phyloP scores from a whole-genome alignment of 805 yeast species.

The Hemisphaericaspora nanyangensis region DNA sequence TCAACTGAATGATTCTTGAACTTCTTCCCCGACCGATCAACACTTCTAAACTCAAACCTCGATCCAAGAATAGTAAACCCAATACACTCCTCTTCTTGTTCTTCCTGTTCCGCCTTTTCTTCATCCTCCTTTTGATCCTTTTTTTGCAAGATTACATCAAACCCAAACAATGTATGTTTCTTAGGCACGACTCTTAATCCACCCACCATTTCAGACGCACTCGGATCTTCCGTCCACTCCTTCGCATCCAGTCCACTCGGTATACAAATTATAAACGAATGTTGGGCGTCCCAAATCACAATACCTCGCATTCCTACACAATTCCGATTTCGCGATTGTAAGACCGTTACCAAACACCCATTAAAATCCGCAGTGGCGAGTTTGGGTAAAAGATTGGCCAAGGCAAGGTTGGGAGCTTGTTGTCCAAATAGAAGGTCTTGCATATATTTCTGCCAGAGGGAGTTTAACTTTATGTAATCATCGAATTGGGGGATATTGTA shows the following conservation, averaged over 20 bases:
- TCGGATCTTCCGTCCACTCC: slow-evolving; percentile 31
- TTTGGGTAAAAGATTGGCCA: slow-evolving; percentile 43
- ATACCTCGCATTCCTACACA: slow-evolving; percentile 67
- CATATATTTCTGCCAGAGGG: slow-evolving; percentile 74
- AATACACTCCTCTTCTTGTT: slow-evolving; percentile 30
- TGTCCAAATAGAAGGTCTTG: slow-evolving; percentile 49
- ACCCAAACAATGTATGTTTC: slow-evolving; percentile 57
- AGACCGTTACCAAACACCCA: slow-evolving; percentile 65
- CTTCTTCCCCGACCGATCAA: slow-evolving; percentile 79
- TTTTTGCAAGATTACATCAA: slow-evolving; percentile 32
- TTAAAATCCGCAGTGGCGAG: slow-evolving; percentile 76
- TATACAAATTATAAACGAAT: slow-evolving; percentile 60
- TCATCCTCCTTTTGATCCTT: not conserved
- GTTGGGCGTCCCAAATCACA: slow-evolving; percentile 80
- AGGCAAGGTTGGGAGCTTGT: slow-evolving; percentile 20
- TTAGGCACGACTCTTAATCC: slow-evolving; percentile 68
- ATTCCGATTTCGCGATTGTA: slow-evolving; percentile 52
- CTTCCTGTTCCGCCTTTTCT: slow-evolving; percentile 10
- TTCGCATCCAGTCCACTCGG: slow-evolving; percentile 31
- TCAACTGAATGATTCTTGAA: slow-evolving; percentile 78
- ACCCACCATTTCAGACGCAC: slow-evolving; percentile 43
- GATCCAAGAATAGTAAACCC: slow-evolving; percentile 75
- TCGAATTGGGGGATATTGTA: slow-evolving; percentile 40
- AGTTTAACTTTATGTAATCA: slow-evolving; percentile 51
- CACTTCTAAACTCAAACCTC: slow-evolving; percentile 67